These are phyloP conservation scores for Serendipita vermifera DNA, from an alignment of 768 basidiomycete species.

Conservation along the genomic window DNA sequence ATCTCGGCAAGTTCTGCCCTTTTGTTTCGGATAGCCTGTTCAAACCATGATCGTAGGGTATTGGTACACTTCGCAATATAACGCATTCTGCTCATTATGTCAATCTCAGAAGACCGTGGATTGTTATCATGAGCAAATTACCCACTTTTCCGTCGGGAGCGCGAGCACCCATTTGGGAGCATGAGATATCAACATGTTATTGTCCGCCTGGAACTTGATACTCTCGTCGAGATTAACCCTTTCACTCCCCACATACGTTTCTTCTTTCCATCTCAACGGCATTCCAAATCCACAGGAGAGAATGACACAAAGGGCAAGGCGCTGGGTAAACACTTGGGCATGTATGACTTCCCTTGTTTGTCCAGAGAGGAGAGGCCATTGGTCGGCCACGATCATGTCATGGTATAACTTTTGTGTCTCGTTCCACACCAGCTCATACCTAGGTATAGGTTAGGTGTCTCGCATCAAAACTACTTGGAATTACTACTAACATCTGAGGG, in stretches of 20 bases:
- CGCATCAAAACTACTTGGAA: background rate
- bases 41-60: background rate
- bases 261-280: constrained; percentile 23
- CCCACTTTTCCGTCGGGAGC: background rate
- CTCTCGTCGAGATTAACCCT: background rate
- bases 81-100: background rate
- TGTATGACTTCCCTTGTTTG: constrained; percentile 6
- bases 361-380: constrained; percentile 12
- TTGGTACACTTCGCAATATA: background rate
- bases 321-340: constrained; percentile 16
- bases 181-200: background rate
- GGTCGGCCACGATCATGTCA: constrained; percentile 15
- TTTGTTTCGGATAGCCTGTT: background rate
- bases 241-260: background rate
- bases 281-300: constrained; percentile 18
- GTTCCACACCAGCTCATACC: constrained; percentile 18
- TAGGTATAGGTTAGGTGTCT: background rate
- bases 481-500: constrained; percentile 5
- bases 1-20: background rate
- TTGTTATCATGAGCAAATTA: background rate
- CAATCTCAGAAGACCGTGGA: background rate
- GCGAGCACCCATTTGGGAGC: background rate
- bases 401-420: constrained; percentile 16
- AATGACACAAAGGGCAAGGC: constrained; percentile 16
- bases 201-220: background rate